phyloP scores from a whole-genome alignment of 352 stramenopile genomes.

The Globisporangium barbulae region DNA sequence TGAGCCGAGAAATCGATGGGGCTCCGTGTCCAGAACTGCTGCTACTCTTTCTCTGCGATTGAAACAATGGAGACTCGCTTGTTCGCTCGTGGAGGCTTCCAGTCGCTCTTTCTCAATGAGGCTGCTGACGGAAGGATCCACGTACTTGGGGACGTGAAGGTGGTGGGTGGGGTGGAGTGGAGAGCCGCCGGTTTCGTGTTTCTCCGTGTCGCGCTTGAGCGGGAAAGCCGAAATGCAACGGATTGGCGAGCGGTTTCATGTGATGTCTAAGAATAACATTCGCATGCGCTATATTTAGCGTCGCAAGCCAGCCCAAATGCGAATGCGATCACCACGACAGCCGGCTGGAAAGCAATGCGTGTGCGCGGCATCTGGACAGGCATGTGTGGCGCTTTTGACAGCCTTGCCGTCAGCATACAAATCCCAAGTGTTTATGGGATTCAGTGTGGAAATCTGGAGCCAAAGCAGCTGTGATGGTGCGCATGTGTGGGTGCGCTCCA shows the following conservation, averaged over 20 bases:
- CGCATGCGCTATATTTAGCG: slow-evolving; percentile 1
- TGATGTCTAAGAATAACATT: neutral
- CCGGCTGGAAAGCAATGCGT: neutral
- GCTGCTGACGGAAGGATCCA: neutral
- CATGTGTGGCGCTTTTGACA: neutral
- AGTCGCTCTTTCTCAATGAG: neutral
- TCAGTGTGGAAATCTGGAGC: neutral
- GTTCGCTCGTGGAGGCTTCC: neutral
- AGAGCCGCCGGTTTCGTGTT: slow-evolving; percentile 1
- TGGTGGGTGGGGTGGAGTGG: neutral
- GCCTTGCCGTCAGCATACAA: neutral
- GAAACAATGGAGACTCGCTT: neutral
- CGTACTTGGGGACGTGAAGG: neutral
- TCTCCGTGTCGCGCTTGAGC: neutral
- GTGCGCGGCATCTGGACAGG: neutral
- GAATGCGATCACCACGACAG: neutral
- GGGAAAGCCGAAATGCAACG: slow-evolving; percentile 6
- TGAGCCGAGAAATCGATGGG: neutral
- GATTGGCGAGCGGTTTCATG: neutral
- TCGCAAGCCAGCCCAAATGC: neutral
- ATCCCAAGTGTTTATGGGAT: neutral
- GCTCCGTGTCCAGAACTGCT: neutral
- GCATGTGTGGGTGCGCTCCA: neutral
- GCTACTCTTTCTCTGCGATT: neutral
- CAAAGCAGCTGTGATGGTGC: neutral